Base-by-base conservation (phyloP, 164 flowering plant species). In the Echeveria elegans region DNA sequence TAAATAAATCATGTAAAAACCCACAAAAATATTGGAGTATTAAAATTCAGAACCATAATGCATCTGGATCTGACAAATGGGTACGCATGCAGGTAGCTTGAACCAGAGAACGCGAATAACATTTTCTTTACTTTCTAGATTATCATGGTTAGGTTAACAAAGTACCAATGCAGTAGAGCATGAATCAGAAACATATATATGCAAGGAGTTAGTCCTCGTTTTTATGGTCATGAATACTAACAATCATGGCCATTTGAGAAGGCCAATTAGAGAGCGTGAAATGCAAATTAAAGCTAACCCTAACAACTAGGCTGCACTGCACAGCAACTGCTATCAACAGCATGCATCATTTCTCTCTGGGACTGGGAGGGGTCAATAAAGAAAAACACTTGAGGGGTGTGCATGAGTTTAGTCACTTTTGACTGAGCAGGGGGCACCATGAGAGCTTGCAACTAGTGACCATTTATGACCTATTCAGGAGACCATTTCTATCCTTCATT, bases 381-480 rank as follows among this genome's bases (percentile, higher is more conserved):
- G 61, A 56, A 56, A 56, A 11, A 56, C 61, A 56, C 32, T 56
- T 26, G 61, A 56, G 61, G 28, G 60, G 29, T 23, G 12, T 53
- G 60, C 30, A 26, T 26, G 32, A 56, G 32, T 56, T 56, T 56
- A 56, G 32, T 56, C 61, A 56, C 61, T 56, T 56, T 56, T 56
- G 61, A 56, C 61, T 26, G 61, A 56, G 34, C 61, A 56, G 61
- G 61, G 61, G 61, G 61, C 19, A 56, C 32, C 61, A 56, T 56
- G 61, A 56, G 61, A 56, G 34, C 19, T 28, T 56, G 61, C 16
- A 56, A 26, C 32, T 53, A 56, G 19, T 56, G 61, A 56, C 61
- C 61, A 28, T 56, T 56, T 32, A 43, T 16, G 47, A 28, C 61
- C 31, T 7, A 56, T 56, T 56, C 12, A 56, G 61, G 61, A 29